Evolutionary conservation across 2,329 filamentous ascomycete genomes (phyloP), one percentile per base, ranked within the genome.

Genomic region (Claviceps quebecensis): DNA sequence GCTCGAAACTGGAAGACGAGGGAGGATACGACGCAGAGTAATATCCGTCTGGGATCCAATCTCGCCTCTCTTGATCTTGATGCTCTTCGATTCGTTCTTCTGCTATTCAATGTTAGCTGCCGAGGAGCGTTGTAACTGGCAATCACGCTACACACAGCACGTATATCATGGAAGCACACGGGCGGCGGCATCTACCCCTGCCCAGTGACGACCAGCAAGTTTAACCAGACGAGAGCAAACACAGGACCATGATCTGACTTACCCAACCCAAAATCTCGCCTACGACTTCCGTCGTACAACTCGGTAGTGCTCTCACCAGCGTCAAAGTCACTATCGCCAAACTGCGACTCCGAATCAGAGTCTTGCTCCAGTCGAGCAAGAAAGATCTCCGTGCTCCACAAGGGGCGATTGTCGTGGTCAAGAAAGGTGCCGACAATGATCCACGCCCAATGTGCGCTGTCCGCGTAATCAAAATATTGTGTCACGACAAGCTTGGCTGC

Each of bases 351-450:
- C 9, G 54, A 36, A 9, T 61, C 56, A 16, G 57, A 34, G 8
- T 34, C 29, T 34, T 11, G 52, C 29, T 63, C 58, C 14, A 65
- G 44, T 5, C 61, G 62, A 7, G 62, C 65, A 23, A 69, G 52
- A 29, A 76, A 70, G 19, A 74, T 51, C 59, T 75, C 67, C 0
- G 65, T 70, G 45, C 72, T 73, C 72, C 72, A 77, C 40, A 77
- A 53, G 4, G 67, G 59, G 37, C 60, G 61, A 43, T 67, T 66
- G 9, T 67, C 51, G 1, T 55, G 50, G 62, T 77, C 71, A 60
- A 72, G 74, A 50, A 75, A 77, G 1, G 68, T 67, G 0, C 67
- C 73, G 14, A 73, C 63, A 22, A 74, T 63, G 46, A 76, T 64
- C 67, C 68, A 74, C 16, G 69, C 72, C 70, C 71, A 75, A 53